phyloP scores from a whole-genome alignment of 768 basidiomycete species.

The Hygrocybe punicea region DNA sequence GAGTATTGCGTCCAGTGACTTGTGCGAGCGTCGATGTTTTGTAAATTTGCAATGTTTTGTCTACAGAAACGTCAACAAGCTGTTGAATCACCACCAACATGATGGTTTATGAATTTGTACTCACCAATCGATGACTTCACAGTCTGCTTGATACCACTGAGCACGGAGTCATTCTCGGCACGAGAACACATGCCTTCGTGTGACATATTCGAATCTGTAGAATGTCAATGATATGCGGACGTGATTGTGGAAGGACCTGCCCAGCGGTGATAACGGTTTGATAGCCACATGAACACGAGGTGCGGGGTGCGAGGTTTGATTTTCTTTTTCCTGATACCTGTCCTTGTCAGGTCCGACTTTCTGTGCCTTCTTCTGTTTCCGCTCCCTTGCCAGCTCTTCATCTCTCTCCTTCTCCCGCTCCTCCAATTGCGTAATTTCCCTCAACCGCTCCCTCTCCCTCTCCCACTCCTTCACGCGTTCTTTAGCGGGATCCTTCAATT shows the following conservation, averaged over 20 bases:
- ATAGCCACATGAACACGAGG: constrained; percentile 4
- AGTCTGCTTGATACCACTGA: constrained; percentile 20
- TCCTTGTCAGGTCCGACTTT: constrained; percentile 12
- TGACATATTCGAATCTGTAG: constrained; percentile 8
- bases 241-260: constrained; percentile 10
- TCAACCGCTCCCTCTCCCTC: constrained; percentile 60
- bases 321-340: constrained; percentile 7
- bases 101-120: constrained; percentile 13
- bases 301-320: background rate
- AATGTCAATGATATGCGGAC: constrained; percentile 16
- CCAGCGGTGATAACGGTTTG: constrained; percentile 16
- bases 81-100: background rate
- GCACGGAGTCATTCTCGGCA: constrained; percentile 27
- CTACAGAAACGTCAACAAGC: constrained; percentile 32
- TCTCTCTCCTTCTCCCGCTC: constrained; percentile 54
- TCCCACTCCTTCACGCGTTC: constrained; percentile 77
- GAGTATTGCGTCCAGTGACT: constrained; percentile 31
- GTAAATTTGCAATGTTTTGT: constrained; percentile 64
- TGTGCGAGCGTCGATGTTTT: constrained; percentile 51
- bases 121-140: constrained; percentile 71
- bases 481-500: constrained; percentile 47
- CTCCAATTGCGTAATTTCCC: constrained; percentile 63
- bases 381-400: constrained; percentile 40
- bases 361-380: constrained; percentile 28
- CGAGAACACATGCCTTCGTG: constrained; percentile 7